These are phyloP conservation scores for Neonectria punicea DNA, from an alignment of 2,329 filamentous ascomycete genomes.

Conservation along the genomic window DNA sequence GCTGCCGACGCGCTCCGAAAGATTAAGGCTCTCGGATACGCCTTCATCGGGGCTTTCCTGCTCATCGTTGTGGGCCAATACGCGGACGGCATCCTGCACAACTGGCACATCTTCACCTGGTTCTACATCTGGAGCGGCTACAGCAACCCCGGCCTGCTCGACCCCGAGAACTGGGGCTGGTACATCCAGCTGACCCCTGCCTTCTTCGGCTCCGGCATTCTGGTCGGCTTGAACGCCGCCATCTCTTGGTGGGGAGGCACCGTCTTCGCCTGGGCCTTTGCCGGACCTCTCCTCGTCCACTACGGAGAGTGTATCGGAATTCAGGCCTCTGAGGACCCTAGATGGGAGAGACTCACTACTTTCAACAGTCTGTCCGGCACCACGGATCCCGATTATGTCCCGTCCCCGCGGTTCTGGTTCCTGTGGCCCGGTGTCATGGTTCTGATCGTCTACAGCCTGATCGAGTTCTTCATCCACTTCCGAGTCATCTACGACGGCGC, in stretches of 20 bases:
- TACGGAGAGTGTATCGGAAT: conserved; percentile 64
- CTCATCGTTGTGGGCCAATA: conserved; percentile 69
- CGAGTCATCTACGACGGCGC: conserved; percentile 49
- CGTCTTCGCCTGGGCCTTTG: conserved; percentile 65
- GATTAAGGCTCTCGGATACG: conserved; percentile 63
- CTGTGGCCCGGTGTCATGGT: conserved; percentile 58
- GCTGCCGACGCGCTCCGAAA: conserved; percentile 64
- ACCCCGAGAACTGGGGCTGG: conserved; percentile 71
- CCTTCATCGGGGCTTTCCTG: conserved; percentile 61
- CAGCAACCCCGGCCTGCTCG: conserved; percentile 58
- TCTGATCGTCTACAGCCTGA: conserved; percentile 53
- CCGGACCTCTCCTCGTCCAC: conserved; percentile 57
- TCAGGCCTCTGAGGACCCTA: conserved; percentile 32
- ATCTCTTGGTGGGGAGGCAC: conserved; percentile 67
- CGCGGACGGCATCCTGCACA: conserved; percentile 68
- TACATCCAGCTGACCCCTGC: conserved; percentile 68
- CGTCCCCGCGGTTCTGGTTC: conserved; percentile 56
- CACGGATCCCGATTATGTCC: conserved; percentile 40
- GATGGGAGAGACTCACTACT: conserved; percentile 45
- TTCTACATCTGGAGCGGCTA: conserved; percentile 66
- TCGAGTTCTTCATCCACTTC: conserved; percentile 55
- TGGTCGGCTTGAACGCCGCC: conserved; percentile 64
- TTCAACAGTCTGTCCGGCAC: conserved; percentile 48
- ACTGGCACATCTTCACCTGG: conserved; percentile 65
- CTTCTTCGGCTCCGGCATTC: conserved; percentile 67